Conservation (phyloP, 345 rosid species). For the Populus ilicifolia region DNA sequence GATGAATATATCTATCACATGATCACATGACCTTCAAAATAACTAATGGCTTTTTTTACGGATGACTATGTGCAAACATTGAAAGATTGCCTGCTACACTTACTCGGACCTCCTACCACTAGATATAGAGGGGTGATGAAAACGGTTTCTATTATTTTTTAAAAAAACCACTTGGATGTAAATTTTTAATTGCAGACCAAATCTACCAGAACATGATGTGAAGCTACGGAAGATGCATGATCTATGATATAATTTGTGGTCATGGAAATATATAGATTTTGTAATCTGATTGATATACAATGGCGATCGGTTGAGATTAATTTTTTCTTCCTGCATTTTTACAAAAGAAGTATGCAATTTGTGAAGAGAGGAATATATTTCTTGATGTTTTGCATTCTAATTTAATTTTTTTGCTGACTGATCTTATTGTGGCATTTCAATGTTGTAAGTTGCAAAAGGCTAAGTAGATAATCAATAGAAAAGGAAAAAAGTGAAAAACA, state of each 20-base stretch:
- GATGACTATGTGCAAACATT: neutral
- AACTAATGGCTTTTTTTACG: neutral
- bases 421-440: neutral
- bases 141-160: neutral
- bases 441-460: neutral
- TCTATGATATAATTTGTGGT: neutral
- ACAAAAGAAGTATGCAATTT: neutral
- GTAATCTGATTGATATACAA: neutral
- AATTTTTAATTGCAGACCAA: neutral
- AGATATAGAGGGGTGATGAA: neutral
- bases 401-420: neutral
- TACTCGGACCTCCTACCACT: neutral
- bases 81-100: neutral
- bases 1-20: neutral
- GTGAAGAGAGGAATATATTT: neutral
- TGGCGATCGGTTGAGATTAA: neutral
- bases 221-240: neutral
- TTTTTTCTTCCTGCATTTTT: neutral
- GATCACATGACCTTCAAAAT: neutral
- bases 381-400: neutral
- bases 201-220: neutral
- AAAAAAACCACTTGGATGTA: neutral
- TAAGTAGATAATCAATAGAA: too few species aligned
- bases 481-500: too few species aligned
- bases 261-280: too few species aligned